These are phyloP conservation scores for Prinsepia uniflora DNA, from an alignment of 306 rosid genomes.

Conservation along the genomic window DNA sequence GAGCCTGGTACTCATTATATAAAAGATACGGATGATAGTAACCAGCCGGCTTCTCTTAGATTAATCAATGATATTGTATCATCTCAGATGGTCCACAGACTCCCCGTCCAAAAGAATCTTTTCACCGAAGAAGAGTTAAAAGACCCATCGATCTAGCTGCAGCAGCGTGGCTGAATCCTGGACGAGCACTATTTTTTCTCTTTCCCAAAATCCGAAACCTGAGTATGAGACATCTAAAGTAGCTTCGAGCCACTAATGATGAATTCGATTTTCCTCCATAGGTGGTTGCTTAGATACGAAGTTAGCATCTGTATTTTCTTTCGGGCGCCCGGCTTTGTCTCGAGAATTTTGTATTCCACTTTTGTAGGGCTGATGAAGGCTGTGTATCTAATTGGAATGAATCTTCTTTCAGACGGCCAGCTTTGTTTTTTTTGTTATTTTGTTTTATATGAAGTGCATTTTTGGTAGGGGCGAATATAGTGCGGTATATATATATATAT, in stretches of 20 bases:
- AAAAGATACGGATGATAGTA: conserved; percentile 38
- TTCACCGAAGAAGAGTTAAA: conserved; percentile 55
- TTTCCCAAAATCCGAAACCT: no score
- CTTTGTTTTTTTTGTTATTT: no score
- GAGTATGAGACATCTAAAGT: background rate
- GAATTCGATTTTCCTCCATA: background rate
- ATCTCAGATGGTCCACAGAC: conserved; percentile 64
- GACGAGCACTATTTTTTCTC: conserved; percentile 6
- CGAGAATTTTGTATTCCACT: background rate
- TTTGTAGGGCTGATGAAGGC: no score
- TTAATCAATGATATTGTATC: conserved; percentile 78
- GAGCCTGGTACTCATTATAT: conserved; percentile 45
- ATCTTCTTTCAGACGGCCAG: background rate
- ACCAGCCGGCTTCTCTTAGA: conserved; percentile 69
- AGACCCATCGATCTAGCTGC: conserved; percentile 15
- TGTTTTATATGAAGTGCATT: no score
- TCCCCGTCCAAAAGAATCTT: conserved; percentile 76
- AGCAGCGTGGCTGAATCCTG: background rate
- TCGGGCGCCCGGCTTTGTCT: background rate
- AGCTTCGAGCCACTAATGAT: background rate
- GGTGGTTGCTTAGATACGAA: background rate
- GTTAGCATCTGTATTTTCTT: background rate
- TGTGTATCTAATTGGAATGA: background rate
- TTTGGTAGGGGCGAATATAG: no score
- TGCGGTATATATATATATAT: no score